These are phyloP conservation scores for Secale cereale DNA, from an alignment of 176 grass and related monocot species.

Conservation along the genomic window DNA sequence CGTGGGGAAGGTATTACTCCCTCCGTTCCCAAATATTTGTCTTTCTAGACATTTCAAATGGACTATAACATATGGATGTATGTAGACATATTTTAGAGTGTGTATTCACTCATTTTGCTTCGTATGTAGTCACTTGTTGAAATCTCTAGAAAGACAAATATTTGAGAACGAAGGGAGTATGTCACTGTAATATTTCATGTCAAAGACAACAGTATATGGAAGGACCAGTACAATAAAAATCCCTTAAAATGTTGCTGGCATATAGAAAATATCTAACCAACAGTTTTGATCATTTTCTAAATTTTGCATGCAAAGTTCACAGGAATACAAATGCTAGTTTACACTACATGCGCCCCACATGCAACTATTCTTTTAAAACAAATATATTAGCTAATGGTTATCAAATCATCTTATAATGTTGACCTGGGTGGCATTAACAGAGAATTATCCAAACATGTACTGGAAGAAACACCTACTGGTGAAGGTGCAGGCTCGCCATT, in stretches of 20 bases:
- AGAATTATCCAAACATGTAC: conserved; percentile 9
- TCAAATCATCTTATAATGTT: conserved; percentile 4
- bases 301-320: neutral
- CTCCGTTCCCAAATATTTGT: too few relatives aligned
- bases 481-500: conserved; percentile 26
- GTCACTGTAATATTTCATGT: neutral
- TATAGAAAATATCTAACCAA: neutral
- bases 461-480: conserved; percentile 35
- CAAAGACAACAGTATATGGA: neutral
- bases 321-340: neutral
- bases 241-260: neutral
- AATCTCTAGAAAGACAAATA: too few relatives aligned
- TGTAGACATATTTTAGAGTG: too few relatives aligned
- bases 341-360: neutral
- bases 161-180: too few relatives aligned
- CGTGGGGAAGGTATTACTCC: too few relatives aligned
- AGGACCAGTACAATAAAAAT: neutral
- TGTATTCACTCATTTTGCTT: too few relatives aligned
- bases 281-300: neutral
- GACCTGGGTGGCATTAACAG: neutral
- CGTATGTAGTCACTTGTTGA: too few relatives aligned
- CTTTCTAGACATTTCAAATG: too few relatives aligned
- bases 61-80: too few relatives aligned
- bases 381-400: neutral
- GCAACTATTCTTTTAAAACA: neutral